Evolutionary conservation across 1,284 basidiomycete genomes (phyloP).

Genomic region (Cerrena zonata): DNA sequence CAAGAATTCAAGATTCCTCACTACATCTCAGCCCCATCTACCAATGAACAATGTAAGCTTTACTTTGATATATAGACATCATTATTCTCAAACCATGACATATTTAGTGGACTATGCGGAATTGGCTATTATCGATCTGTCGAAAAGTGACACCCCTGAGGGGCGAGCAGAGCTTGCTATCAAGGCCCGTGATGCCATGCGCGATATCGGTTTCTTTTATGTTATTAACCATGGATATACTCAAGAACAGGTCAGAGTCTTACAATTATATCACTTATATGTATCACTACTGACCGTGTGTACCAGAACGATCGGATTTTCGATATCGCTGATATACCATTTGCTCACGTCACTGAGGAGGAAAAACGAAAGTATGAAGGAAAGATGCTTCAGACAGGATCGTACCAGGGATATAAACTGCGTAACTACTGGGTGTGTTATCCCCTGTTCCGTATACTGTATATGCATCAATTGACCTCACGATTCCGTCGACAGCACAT

Average conservation of each 20-base stretch:
- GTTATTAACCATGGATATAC: slow-evolving; percentile 55
- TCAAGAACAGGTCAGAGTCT: slow-evolving; percentile 34
- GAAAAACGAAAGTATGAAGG: slow-evolving; percentile 51
- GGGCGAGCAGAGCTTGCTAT: slow-evolving; percentile 34
- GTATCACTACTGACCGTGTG: not conserved
- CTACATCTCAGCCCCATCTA: slow-evolving; percentile 20
- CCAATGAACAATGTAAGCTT: slow-evolving; percentile 19
- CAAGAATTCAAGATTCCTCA: no score
- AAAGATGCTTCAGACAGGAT: slow-evolving; percentile 42
- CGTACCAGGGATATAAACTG: slow-evolving; percentile 55
- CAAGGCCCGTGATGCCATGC: slow-evolving; percentile 54
- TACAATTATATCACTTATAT: not conserved
- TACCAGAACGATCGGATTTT: slow-evolving; percentile 44
- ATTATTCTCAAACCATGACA: not conserved
- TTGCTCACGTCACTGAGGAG: slow-evolving; percentile 42
- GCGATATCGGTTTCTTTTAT: slow-evolving; percentile 60
- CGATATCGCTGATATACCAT: slow-evolving; percentile 57
- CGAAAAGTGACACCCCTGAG: slow-evolving; percentile 42
- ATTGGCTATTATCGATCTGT: slow-evolving; percentile 62
- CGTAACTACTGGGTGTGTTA: slow-evolving; percentile 46
- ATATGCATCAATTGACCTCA: not conserved
- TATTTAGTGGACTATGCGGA: slow-evolving; percentile 61
- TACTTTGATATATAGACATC: not conserved
- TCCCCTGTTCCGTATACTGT: not conserved
- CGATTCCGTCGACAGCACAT: slow-evolving; percentile 40